Conservation (phyloP, 2,329 filamentous ascomycete genomes). For the Coniochaeta prunicola region DNA sequence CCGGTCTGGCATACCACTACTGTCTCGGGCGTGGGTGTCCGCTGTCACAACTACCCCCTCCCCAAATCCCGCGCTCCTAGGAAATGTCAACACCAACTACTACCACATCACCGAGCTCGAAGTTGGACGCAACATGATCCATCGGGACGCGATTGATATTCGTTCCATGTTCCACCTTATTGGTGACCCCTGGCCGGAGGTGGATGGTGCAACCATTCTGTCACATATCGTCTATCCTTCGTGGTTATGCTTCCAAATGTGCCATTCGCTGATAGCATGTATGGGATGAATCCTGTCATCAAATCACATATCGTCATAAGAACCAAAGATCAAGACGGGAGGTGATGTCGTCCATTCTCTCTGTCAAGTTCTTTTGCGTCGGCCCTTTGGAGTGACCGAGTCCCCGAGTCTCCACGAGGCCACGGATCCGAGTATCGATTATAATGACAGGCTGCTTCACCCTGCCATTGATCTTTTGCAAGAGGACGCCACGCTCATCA, state of each 20-base stretch:
- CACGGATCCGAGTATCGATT: too few relatives aligned
- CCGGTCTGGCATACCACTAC: background rate
- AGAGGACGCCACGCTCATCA: background rate
- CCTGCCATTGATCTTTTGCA: background rate
- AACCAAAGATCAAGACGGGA: too few relatives aligned
- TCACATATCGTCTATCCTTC: background rate
- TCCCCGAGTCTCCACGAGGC: too few relatives aligned
- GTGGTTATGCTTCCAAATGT: background rate
- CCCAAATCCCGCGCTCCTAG: too few relatives aligned
- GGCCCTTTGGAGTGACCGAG: too few relatives aligned
- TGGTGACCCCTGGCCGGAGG: background rate
- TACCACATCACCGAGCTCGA: background rate
- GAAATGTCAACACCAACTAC: background rate
- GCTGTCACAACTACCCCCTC: too few relatives aligned
- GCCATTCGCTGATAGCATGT: background rate
- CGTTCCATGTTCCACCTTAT: background rate
- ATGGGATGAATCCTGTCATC: background rate
- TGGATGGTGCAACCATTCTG: background rate
- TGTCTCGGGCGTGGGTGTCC: background rate
- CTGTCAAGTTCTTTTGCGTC: too few relatives aligned
- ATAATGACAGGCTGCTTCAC: too few relatives aligned
- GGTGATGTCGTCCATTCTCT: background rate
- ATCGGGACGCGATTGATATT: background rate
- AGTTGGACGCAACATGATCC: too few relatives aligned
- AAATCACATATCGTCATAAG: background rate